Evolutionary conservation across 345 rosid species (phyloP), one percentile per base, ranked within the genome.

Genomic region (Mercurialis annua): DNA sequence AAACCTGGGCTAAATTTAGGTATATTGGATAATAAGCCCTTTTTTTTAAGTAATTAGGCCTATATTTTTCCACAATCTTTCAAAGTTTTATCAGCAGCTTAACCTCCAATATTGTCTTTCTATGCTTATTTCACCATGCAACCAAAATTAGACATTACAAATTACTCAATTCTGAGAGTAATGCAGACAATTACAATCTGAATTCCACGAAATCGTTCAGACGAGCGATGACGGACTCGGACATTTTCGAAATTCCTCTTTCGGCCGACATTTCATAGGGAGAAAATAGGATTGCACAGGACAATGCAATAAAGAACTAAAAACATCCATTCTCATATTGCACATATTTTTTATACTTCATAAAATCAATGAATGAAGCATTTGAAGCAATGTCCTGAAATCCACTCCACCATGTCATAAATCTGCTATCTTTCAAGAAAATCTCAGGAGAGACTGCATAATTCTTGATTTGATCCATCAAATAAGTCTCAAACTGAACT

Each of bases 351-450:
- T 62, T 0, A 1, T 70, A 61, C 71, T 38, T 78, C 92, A 87
- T 87, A 47, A 78, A 83, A 59, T 59, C 52, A 1, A 54, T 52
- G 17, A 89, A 81, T 17, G 10, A 44, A 18, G 83, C 77, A 42
- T 16, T 46, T 59, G 64, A 27, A 6, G 36, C 64, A 26, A 81
- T 59, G 24, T 47, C 38, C 71, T 78, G 70, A 67, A 80, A 87
- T 54, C 73, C 74, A 52, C 15, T 56, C 90, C 96, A 89, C 94
- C 94, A 89, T 55, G 29, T 71, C 94, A 85, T 86, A 67, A 84
- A 92, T 69, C 86, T 87, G 78, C 94, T 82, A 2, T 46, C 16
- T 24, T 29, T 57, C 78, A 80, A 61, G 85, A 87, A 92, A 29
- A 92, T 85, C 68, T 87, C 92, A 0, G 94, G 86, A 51, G 90